Percentiles rank a stretch among this genome's conserved stretches.
Evolutionary conservation across 139 green algal genomes (phyloP).

Genomic region (Coccomyxa sp.): DNA sequence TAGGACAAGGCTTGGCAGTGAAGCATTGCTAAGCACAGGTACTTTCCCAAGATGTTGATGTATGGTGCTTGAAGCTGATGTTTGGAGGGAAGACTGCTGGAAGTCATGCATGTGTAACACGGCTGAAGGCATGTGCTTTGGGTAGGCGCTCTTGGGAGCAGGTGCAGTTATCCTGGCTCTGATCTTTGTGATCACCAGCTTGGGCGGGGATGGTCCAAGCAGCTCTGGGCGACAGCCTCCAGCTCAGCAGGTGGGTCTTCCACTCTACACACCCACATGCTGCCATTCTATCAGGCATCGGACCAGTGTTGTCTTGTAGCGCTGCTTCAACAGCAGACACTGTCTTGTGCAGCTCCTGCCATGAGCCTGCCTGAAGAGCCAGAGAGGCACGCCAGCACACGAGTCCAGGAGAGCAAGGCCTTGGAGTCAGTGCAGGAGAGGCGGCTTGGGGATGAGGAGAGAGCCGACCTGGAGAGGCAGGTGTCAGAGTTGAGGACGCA

Average conservation of each 20-base stretch:
- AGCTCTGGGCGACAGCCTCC: neutral
- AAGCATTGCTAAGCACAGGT: no score
- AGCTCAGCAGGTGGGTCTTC: neutral
- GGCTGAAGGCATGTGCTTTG: no score
- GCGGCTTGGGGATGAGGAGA: conserved; percentile 3
- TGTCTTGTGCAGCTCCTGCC: neutral
- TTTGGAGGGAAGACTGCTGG: no score
- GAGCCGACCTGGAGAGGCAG: conserved; percentile 7
- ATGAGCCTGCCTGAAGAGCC: neutral
- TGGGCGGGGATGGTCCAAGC: neutral
- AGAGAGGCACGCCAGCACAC: no score
- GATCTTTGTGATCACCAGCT: neutral
- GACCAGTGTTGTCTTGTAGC: neutral
- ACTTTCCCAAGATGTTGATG: no score
- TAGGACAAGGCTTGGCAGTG: no score
- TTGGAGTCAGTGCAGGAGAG: neutral
- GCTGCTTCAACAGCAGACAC: neutral
- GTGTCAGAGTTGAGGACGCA: conserved; percentile 3
- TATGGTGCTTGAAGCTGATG: no score
- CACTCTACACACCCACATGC: neutral
- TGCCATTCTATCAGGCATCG: neutral
- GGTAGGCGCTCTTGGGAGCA: no score
- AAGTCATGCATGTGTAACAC: no score
- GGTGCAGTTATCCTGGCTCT: neutral
- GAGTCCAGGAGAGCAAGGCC: neutral